Conservation (phyloP, 2,329 filamentous ascomycete genomes). For the Colletotrichum sojae region DNA sequence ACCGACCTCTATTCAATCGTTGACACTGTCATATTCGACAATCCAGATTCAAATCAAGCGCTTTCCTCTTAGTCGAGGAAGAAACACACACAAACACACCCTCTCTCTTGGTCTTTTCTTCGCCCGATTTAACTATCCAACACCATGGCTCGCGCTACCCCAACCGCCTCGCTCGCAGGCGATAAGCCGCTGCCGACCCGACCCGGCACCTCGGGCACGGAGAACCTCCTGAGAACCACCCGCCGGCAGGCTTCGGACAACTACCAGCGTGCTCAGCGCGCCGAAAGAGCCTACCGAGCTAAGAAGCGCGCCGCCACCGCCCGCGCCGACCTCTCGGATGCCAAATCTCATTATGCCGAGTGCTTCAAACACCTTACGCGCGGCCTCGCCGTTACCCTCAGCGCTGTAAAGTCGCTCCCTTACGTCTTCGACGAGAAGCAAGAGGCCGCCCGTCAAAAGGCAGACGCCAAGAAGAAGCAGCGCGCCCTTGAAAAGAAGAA, state of each 20-base stretch:
- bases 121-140: background rate
- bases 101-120: background rate
- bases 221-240: constrained; percentile 56
- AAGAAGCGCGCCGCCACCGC: constrained; percentile 57
- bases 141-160: constrained; percentile 39
- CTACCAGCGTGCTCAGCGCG: constrained; percentile 54
- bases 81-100: constrained; percentile 2
- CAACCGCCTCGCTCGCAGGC: constrained; percentile 15
- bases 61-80: background rate
- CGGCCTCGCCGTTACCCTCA: constrained; percentile 50
- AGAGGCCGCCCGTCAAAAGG: constrained; percentile 49
- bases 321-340: constrained; percentile 54
- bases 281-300: constrained; percentile 58
- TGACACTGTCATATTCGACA: constrained; percentile 10
- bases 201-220: constrained; percentile 60
- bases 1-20: constrained; percentile 32
- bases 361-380: constrained; percentile 53
- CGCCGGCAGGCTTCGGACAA: constrained; percentile 55
- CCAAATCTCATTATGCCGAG: constrained; percentile 56
- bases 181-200: constrained; percentile 49
- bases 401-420: constrained; percentile 50
- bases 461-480: constrained; percentile 48
- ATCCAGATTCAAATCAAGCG: background rate
- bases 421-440: constrained; percentile 55
- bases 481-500: constrained; percentile 52